Base-by-base conservation (phyloP, 2,329 filamentous ascomycete genomes). In the Acrocalymma vagum region DNA sequence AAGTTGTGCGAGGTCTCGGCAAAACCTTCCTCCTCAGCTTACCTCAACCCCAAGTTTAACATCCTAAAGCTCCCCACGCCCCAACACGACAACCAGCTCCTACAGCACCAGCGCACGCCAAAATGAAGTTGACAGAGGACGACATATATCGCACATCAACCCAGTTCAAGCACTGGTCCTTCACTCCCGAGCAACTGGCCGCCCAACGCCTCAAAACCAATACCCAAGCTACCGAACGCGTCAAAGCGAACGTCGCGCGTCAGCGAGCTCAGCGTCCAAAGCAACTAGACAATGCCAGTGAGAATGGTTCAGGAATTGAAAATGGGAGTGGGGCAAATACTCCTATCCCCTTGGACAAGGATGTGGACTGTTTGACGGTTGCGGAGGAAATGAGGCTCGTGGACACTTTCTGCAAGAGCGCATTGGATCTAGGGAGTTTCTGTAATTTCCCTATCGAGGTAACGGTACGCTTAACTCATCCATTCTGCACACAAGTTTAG, bases 91-190 rank as follows among this genome's bases (percentile, higher is more conserved):
- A n/a, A 22, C 22, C 11, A n/a, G 13, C n/a, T 25, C 20, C 31
- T 15, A 29, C 23, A 17, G n/a, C 24, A 20, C 9, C 34, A 21
- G 18, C 36, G 15, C 26, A 25, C 46, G 32, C 42, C 38, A 58
- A 42, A 22, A 71, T 71, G 67, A 64, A 62, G 48, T 57, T 95
- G 83, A 88, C 84, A 48, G 94, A 99, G 79, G 94, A 99, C 72
- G 88, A 90, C 55, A 80, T 92, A 39, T 99, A 97, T 73, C 85
- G 90, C 21, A 82, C 88, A 35, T 95, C 93, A 0, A 93, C 90
- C 30, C 94, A 99, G 71, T 97, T 85, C 67, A 84, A 88, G 28
- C 79, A 95, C 43, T 99, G 94, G 94, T 96, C 92, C 9, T 97
- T 93, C 72, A 90, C 90, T 0, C 82, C 85, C 3, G 72, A 83